These are phyloP conservation scores for Verticillium dahliae DNA, from an alignment of 2,329 filamentous ascomycete genomes.

Conservation along the genomic window DNA sequence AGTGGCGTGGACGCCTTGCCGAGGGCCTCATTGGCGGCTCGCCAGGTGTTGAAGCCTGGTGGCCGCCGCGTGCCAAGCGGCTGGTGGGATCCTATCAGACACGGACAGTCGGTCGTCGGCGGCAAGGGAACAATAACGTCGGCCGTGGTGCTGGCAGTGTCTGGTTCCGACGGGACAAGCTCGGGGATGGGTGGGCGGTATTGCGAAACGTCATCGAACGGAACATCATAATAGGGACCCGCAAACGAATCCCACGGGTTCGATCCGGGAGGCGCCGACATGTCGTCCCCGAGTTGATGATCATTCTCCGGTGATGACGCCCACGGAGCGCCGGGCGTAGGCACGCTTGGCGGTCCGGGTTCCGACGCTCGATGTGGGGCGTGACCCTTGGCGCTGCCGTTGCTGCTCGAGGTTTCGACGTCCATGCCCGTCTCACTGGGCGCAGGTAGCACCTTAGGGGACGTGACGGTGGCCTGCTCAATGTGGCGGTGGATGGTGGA, in stretches of 20 bases:
- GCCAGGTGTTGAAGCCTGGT: slow-evolving; percentile 15
- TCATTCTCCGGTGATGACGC: background rate
- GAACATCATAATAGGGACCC: background rate
- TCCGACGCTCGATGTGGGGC: background rate
- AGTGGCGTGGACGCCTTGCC: slow-evolving; percentile 8
- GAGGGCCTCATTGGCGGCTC: slow-evolving; percentile 16
- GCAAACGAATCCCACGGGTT: background rate
- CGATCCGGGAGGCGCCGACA: background rate
- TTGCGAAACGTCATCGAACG: background rate
- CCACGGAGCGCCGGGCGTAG: background rate
- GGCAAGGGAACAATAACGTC: background rate
- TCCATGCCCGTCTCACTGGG: background rate
- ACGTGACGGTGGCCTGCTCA: background rate
- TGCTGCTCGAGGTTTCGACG: background rate
- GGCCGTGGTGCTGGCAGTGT: background rate
- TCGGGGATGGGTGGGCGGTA: background rate
- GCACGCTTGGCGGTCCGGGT: background rate
- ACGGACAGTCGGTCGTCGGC: background rate
- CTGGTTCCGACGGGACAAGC: background rate
- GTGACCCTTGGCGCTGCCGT: background rate
- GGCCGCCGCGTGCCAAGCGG: background rate
- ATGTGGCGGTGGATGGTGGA: slow-evolving; percentile 9
- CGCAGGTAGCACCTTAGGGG: background rate
- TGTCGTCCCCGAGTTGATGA: background rate
- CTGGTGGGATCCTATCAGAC: background rate